phyloP scores from a whole-genome alignment of 495 filamentous ascomycete genomes.

The Penicillium nucicola region DNA sequence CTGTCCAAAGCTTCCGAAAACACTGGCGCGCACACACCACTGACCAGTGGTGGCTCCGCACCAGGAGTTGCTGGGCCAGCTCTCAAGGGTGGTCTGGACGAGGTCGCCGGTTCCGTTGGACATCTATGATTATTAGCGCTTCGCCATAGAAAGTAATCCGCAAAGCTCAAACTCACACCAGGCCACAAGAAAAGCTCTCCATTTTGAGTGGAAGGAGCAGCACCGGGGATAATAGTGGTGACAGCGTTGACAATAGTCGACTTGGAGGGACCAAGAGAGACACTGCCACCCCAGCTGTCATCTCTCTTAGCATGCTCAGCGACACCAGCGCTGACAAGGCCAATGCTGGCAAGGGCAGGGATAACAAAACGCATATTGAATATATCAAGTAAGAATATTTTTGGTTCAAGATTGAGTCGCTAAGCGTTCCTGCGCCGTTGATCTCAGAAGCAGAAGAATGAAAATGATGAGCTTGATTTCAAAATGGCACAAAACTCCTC shows the following conservation, averaged over 20 bases:
- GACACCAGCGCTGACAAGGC: constrained; percentile 8
- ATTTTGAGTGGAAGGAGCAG: constrained; percentile 32
- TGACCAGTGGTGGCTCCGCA: constrained; percentile 31
- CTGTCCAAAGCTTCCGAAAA: constrained; percentile 40
- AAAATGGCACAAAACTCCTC: background rate
- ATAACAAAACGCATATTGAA: constrained; percentile 6
- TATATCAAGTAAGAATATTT: background rate
- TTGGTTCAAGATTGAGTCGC: background rate
- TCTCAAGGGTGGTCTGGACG: constrained; percentile 36
- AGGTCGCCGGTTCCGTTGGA: constrained; percentile 44
- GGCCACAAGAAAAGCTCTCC: constrained; percentile 42
- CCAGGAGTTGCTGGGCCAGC: constrained; percentile 32
- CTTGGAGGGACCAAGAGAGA: constrained; percentile 39
- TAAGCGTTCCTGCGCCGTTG: background rate
- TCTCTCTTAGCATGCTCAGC: constrained; percentile 16
- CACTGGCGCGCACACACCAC: constrained; percentile 40
- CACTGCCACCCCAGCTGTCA: constrained; percentile 36
- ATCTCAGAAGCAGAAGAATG: background rate
- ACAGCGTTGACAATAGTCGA: constrained; percentile 38
- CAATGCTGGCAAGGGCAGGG: constrained; percentile 1
- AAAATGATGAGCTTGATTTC: background rate
- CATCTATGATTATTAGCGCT: constrained; percentile 16
- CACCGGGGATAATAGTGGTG: constrained; percentile 38
- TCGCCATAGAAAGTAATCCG: too few relatives aligned
- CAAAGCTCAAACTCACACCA: constrained; percentile 6